phyloP scores from a whole-genome alignment of 352 stramenopile species.

The Elongisporangium anandrum region DNA sequence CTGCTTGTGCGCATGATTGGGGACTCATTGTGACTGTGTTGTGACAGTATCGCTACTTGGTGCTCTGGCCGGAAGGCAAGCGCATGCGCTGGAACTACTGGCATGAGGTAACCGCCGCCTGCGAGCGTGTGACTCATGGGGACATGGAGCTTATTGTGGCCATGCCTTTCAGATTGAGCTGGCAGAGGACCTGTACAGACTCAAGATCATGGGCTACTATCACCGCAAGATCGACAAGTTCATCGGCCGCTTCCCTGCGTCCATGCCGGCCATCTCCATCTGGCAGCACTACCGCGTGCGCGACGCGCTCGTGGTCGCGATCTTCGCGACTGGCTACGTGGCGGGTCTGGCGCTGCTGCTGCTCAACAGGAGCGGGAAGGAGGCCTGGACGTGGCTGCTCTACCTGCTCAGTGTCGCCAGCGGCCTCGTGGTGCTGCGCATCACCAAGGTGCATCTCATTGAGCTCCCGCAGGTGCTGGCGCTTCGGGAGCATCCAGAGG shows the following conservation, averaged over 20 bases:
- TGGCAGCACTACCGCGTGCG: slow-evolving; percentile 45
- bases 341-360: slow-evolving; percentile 34
- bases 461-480: slow-evolving; percentile 67
- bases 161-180: slow-evolving; percentile 48
- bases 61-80: slow-evolving; percentile 72
- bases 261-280: slow-evolving; percentile 45
- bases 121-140: neutral
- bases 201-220: slow-evolving; percentile 85
- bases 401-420: slow-evolving; percentile 56
- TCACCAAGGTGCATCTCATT: slow-evolving; percentile 66
- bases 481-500: slow-evolving; percentile 59
- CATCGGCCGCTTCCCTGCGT: slow-evolving; percentile 43
- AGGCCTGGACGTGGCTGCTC: slow-evolving; percentile 43
- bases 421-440: slow-evolving; percentile 60
- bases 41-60: slow-evolving; percentile 54
- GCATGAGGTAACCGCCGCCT: slow-evolving; percentile 35
- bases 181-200: slow-evolving; percentile 59
- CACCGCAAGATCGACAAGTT: slow-evolving; percentile 81
- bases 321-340: slow-evolving; percentile 48
- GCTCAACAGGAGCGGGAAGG: slow-evolving; percentile 24
- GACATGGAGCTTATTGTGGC: neutral
- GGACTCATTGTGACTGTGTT: slow-evolving; percentile 5
- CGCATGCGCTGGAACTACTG: slow-evolving; percentile 68
- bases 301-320: slow-evolving; percentile 24
- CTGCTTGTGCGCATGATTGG: neutral